phyloP scores from a whole-genome alignment of 306 rosid genomes.

The Castanopsis chinensis region DNA sequence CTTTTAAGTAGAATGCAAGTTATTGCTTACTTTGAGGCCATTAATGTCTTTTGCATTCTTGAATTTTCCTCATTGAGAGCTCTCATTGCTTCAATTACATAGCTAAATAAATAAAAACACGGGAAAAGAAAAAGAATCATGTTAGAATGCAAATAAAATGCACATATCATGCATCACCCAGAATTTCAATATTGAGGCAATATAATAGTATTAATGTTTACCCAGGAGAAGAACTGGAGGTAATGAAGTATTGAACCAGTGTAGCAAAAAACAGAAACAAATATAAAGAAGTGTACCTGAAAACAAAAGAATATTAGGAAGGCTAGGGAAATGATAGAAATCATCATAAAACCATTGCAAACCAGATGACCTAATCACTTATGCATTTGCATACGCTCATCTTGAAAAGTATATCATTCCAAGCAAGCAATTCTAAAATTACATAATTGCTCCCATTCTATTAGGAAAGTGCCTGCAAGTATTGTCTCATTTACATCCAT shows the following conservation, averaged over 20 bases:
- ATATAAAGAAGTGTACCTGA: slow-evolving; percentile 73
- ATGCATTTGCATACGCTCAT: background rate
- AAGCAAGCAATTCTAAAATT: background rate
- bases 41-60: slow-evolving; percentile 36
- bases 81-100: slow-evolving; percentile 71
- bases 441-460: background rate
- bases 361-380: background rate
- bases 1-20: slow-evolving; percentile 15
- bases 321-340: slow-evolving; percentile 10
- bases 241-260: slow-evolving; percentile 68
- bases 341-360: background rate
- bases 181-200: slow-evolving; percentile 5
- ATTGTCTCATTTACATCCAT: background rate
- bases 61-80: slow-evolving; percentile 47
- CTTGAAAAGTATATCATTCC: background rate
- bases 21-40: slow-evolving; percentile 56
- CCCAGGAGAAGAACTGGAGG: slow-evolving; percentile 93
- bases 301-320: slow-evolving; percentile 19
- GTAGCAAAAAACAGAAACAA: slow-evolving; percentile 65
- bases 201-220: slow-evolving; percentile 34
- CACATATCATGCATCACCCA: slow-evolving; percentile 11
- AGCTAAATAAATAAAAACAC: slow-evolving; percentile 35
- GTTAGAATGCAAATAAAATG: slow-evolving; percentile 16
- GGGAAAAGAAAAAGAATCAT: slow-evolving; percentile 10
- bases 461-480: background rate